Evolutionary conservation across 306 rosid genomes (phyloP).

Genomic region (Chamaecrista fasciculata): DNA sequence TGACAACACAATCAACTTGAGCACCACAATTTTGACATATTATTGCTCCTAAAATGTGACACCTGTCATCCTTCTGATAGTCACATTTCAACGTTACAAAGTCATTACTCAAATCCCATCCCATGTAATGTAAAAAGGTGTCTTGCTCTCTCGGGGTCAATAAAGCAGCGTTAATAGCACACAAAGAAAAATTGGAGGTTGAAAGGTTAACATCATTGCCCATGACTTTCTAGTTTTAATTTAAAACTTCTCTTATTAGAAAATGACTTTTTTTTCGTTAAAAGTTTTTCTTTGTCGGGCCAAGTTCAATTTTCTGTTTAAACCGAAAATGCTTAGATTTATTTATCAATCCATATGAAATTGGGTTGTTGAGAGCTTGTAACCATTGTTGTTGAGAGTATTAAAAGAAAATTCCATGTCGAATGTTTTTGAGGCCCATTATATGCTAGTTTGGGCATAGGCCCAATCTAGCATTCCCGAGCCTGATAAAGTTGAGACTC

Average conservation of each 20-base stretch:
- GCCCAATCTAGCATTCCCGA: no score
- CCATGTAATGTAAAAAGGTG: not conserved
- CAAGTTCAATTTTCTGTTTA: not conserved
- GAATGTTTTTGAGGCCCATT: not conserved
- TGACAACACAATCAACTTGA: not conserved
- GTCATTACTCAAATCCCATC: not conserved
- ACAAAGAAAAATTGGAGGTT: not conserved
- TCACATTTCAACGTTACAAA: not conserved
- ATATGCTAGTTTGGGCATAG: not conserved
- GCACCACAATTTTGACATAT: conserved; percentile 28
- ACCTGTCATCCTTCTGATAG: not conserved
- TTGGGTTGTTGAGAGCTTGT: not conserved
- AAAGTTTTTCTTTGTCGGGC: not conserved
- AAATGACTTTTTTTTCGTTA: no score
- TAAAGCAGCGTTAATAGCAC: not conserved
- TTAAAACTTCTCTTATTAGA: no score
- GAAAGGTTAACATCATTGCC: not conserved
- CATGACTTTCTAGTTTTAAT: not conserved
- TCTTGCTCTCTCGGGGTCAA: not conserved
- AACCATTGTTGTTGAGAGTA: no score
- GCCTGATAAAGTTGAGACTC: not conserved
- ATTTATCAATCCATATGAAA: not conserved
- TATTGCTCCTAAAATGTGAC: not conserved
- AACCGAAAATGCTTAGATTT: not conserved
- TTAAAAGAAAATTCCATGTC: no score